These are phyloP conservation scores for Globisporangium acanthophoron DNA, from an alignment of 352 stramenopile genomes.

Conservation along the genomic window DNA sequence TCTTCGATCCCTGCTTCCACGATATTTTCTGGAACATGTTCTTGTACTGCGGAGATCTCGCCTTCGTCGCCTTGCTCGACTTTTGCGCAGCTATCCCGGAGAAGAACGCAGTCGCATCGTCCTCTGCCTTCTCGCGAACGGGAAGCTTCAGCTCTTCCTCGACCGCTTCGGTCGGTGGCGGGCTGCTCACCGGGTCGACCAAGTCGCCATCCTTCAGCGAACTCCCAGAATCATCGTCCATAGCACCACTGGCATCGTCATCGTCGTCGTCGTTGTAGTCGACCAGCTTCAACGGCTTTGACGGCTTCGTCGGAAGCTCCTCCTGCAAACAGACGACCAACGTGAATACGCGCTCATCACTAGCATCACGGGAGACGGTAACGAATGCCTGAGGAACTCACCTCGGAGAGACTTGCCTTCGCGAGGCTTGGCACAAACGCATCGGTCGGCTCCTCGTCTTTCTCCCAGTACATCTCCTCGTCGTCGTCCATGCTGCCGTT, in stretches of 20 bases:
- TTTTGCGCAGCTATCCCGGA: slow-evolving; percentile 37
- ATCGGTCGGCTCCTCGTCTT: slow-evolving; percentile 45
- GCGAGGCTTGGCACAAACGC: slow-evolving; percentile 25
- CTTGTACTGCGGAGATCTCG: slow-evolving; percentile 57
- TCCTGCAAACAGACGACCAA: slow-evolving; percentile 19
- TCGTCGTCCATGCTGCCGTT: slow-evolving; percentile 57
- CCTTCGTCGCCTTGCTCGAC: slow-evolving; percentile 29
- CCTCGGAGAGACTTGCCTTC: slow-evolving; percentile 46
- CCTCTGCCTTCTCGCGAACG: slow-evolving; percentile 47
- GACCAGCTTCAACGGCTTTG: slow-evolving; percentile 72
- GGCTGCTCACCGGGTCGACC: slow-evolving; percentile 9
- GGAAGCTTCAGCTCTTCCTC: slow-evolving; percentile 58
- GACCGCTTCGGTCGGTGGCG: slow-evolving; percentile 17
- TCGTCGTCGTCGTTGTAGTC: slow-evolving; percentile 73
- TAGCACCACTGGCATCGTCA: slow-evolving; percentile 24
- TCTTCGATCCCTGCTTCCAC: slow-evolving; percentile 33
- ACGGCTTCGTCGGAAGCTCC: slow-evolving; percentile 34
- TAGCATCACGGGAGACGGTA: neutral
- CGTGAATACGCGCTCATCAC: neutral
- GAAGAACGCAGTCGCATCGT: slow-evolving; percentile 46
- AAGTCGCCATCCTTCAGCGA: slow-evolving; percentile 32
- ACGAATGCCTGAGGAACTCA: slow-evolving; percentile 11
- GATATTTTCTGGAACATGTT: slow-evolving; percentile 78
- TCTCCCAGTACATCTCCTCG: slow-evolving; percentile 78
- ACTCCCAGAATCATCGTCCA: slow-evolving; percentile 29